These are phyloP conservation scores for Anastatica hierochuntica DNA, from an alignment of 345 rosid genomes.

Conservation along the genomic window DNA sequence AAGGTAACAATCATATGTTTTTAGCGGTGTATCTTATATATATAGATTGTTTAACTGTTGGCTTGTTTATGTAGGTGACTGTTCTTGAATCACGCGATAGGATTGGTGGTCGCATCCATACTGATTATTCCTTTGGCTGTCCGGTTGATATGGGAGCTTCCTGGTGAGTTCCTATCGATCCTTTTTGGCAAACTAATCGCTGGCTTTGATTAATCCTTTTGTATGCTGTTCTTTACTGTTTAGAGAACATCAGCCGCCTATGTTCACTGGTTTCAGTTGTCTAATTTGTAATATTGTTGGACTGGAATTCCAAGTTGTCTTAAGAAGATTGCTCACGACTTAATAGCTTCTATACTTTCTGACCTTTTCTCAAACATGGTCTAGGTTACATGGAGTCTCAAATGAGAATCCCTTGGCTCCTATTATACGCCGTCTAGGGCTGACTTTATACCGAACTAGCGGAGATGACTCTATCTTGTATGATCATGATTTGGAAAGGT, in stretches of 20 bases:
- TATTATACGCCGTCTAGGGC: slow-evolving; percentile 59
- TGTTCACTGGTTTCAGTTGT: too few relatives aligned
- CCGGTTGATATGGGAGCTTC: slow-evolving; percentile 93
- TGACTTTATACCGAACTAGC: slow-evolving; percentile 72
- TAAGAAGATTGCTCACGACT: not conserved
- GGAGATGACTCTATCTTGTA: slow-evolving; percentile 83
- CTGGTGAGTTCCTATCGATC: too few relatives aligned
- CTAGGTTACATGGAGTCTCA: slow-evolving; percentile 89
- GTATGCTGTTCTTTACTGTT: too few relatives aligned
- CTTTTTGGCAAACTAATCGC: too few relatives aligned
- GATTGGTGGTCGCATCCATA: slow-evolving; percentile 86
- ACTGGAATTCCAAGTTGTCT: not conserved
- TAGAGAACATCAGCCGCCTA: too few relatives aligned
- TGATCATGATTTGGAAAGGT: slow-evolving; percentile 97
- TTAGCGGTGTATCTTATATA: not conserved
- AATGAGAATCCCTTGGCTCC: slow-evolving; percentile 92
- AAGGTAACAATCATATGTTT: slow-evolving; percentile 31
- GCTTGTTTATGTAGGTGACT: slow-evolving; percentile 38
- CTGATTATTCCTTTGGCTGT: slow-evolving; percentile 83
- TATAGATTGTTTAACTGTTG: not conserved
- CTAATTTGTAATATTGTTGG: not conserved
- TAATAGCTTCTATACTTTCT: not conserved
- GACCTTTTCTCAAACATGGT: not conserved
- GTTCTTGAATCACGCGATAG: slow-evolving; percentile 78
- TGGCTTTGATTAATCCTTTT: too few relatives aligned